phyloP scores from a whole-genome alignment of 768 basidiomycete species.

The Hortiboletus flavorubellus region DNA sequence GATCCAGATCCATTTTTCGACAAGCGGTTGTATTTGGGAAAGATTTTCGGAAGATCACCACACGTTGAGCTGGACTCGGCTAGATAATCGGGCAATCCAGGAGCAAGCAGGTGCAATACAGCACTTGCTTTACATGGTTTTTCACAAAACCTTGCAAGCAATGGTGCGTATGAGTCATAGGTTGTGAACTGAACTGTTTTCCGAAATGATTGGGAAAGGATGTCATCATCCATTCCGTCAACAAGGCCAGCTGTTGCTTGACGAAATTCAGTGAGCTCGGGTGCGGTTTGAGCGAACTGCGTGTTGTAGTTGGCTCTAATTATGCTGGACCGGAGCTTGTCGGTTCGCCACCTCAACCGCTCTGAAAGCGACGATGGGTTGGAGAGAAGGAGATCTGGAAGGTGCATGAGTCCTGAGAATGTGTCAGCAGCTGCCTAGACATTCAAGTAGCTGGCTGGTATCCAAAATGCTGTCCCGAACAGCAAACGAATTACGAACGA shows the following conservation, averaged over 20 bases:
- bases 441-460: no score
- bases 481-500: no score
- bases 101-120: slow-evolving; percentile 12
- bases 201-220: slow-evolving; percentile 8
- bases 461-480: no score
- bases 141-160: slow-evolving; percentile 5
- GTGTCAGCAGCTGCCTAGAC: no score
- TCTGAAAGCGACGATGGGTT: neutral
- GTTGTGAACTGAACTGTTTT: slow-evolving; percentile 11
- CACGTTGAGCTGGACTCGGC: slow-evolving; percentile 18
- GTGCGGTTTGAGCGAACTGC: slow-evolving; percentile 3
- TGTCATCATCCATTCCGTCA: neutral
- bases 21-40: slow-evolving; percentile 8
- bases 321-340: neutral
- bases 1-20: neutral
- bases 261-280: slow-evolving; percentile 6
- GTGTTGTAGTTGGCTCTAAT: neutral
- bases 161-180: slow-evolving; percentile 17
- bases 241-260: neutral
- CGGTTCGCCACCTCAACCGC: neutral
- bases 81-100: slow-evolving; percentile 20
- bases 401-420: neutral
- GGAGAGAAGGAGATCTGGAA: neutral
- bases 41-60: slow-evolving; percentile 11
- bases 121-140: slow-evolving; percentile 1